Conservation (phyloP, 257 asterid species). For the Jaltomata sinuosa region DNA sequence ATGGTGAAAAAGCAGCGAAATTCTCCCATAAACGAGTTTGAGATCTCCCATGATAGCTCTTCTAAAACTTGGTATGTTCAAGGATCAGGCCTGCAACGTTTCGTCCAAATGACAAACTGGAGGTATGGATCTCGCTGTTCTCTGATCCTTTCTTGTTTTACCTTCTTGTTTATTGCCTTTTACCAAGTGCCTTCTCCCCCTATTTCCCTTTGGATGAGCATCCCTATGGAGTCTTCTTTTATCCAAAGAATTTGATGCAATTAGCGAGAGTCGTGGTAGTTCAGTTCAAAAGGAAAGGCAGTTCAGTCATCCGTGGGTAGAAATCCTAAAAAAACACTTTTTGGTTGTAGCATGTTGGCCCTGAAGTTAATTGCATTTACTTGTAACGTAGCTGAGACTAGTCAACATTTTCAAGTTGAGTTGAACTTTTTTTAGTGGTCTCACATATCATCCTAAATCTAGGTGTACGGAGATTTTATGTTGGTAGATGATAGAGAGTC, state of each 20-base stretch:
- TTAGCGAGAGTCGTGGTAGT: no score
- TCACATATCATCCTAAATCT: background rate
- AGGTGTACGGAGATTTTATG: background rate
- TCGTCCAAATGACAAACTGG: conserved; percentile 99
- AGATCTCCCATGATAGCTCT: conserved; percentile 50
- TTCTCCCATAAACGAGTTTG: conserved; percentile 74
- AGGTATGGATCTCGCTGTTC: conserved; percentile 34
- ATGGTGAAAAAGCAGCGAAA: conserved; percentile 55
- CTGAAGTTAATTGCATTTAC: background rate
- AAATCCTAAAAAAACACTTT: no score
- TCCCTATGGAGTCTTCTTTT: background rate
- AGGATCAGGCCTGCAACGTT: conserved; percentile 86
- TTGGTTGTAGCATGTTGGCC: background rate
- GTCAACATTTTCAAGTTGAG: background rate
- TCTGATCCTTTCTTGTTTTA: background rate
- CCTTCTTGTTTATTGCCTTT: background rate
- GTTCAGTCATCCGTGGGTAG: no score
- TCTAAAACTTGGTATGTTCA: conserved; percentile 60
- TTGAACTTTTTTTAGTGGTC: background rate
- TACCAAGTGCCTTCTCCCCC: background rate
- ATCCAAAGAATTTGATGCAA: no score
- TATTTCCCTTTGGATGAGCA: background rate
- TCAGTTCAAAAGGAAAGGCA: no score
- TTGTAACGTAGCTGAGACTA: background rate
- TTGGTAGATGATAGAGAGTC: background rate